Base-by-base conservation (phyloP, 805 yeast genomes). In the Teunomyces atbi region DNA sequence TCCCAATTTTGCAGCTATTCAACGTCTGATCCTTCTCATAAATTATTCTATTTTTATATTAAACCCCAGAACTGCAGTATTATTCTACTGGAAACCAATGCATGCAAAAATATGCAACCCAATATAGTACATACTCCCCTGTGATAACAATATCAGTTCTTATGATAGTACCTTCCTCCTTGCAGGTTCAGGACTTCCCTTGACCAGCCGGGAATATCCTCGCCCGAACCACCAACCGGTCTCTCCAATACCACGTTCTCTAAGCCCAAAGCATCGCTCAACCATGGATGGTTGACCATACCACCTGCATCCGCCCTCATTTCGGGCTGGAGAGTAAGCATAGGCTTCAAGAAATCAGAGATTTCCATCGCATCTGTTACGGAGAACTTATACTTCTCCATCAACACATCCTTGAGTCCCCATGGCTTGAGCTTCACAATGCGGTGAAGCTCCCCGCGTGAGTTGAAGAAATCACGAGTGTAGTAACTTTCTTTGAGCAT, bases 231-330 rank as follows among this genome's bases (percentile, higher is more conserved):
- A 26, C 89, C 89, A 5, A 84, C 77, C 26, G 83, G 83, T 54
- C 97, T 74, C 58, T 88, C 97, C 4, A 86, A 68, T 3, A 66
- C 70, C 11, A 86, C 79, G 55, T 82, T 75, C 47, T 86, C 94
- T 61, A 86, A 74, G 0, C 95, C 95, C 28, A 79, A 64, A 0
- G 92, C 89, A 60, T 88, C 96, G 52, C 77, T 74, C 41, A 80
- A 62, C 97, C 97, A 90, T 10, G 85, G 83, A 62, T 90, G 96
- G 58, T 89, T 86, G 2, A 88, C 81, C 82, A 90, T 78, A 3
- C 97, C 97, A 15, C 98, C 99, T 1, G 98, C 98, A 69, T 94
- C 99, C 11, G 92, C 92, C 53, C 99, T 76, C 45, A 68, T 64
- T 48, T 79, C 83, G 1, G 99, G 98, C 61, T 85, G 88, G 16